Base-by-base conservation (phyloP, 495 filamentous ascomycete species). In the Daldinia grandis region DNA sequence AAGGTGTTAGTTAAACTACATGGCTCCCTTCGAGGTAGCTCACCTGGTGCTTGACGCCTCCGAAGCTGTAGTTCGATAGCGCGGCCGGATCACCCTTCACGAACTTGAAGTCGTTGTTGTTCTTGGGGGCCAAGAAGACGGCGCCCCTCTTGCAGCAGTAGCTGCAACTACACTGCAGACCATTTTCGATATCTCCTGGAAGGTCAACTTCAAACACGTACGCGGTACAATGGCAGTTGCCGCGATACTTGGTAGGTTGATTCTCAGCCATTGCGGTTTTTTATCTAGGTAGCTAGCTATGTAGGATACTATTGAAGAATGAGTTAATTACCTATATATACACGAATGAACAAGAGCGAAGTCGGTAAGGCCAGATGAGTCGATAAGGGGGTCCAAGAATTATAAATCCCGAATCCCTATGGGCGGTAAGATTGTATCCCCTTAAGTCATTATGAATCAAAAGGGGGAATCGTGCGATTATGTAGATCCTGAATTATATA, bases 201-300 rank as follows among this genome's bases (percentile, higher is more conserved):
- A 65, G 31, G 7, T 40, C 27, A 21, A 78, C 40, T 27, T 77
- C 68, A 42, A 73, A 80, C 1, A 77, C 62, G 35, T 74, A 77
- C 0, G 66, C 47, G 14, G 72, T 71, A 69, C 78, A 80, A 55
- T 80, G 78, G 59, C 78, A 80, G 58, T 80, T 80, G 7, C 60
- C 74, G 24, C 63, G 71, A 33, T 74, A 72, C 4, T 49, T 62
- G 14, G 35, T 27, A 7, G 19, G 31, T 1, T 49, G 47, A 7
- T 68, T 35, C 12, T 64, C 64, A 2, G 58, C 38, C 69, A 72
- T 72, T 40, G 24, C 30, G 9, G n/a, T 21, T 37, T 15, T 19
- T 27, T 31, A 35, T 14, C 6, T 57, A 57, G 14, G 5, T 30
- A 17, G 17, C n/a, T 31, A 35, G 6, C 6, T 57, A 57, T 3